Evolutionary conservation across 1,284 basidiomycete genomes (phyloP).

Genomic region (Singerocomus inundabilis): DNA sequence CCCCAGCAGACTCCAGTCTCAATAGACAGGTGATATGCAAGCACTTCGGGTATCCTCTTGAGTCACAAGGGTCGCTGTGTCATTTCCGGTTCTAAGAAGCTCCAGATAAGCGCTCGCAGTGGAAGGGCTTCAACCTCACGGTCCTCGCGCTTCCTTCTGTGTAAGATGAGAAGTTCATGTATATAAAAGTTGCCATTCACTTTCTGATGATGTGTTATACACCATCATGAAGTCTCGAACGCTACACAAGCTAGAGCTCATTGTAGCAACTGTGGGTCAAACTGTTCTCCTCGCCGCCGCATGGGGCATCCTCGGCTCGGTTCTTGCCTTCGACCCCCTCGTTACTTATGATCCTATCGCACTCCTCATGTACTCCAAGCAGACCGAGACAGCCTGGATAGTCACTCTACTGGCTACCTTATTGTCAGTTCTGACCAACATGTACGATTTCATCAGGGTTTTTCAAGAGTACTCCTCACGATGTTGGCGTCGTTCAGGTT

Average conservation of each 20-base stretch:
- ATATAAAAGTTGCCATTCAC: background rate
- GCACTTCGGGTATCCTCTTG: too few relatives aligned
- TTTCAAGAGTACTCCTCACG: background rate
- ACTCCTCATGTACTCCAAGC: background rate
- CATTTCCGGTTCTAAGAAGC: too few relatives aligned
- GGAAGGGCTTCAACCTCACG: too few relatives aligned
- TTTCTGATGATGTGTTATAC: background rate
- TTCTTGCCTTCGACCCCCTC: slow-evolving; percentile 3
- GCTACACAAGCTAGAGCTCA: background rate
- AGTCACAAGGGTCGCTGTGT: too few relatives aligned
- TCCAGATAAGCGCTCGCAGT: too few relatives aligned
- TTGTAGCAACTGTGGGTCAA: background rate
- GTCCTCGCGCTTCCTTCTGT: too few relatives aligned
- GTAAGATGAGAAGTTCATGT: too few relatives aligned
- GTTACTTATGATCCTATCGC: slow-evolving; percentile 2
- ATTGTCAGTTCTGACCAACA: slow-evolving; percentile 5
- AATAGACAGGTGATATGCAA: too few relatives aligned
- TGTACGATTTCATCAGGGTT: background rate
- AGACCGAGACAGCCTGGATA: slow-evolving; percentile 7
- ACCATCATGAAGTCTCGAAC: background rate
- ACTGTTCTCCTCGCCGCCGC: slow-evolving; percentile 9
- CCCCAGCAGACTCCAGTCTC: too few relatives aligned
- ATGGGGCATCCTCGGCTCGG: slow-evolving; percentile 11
- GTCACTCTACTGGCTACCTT: slow-evolving; percentile 13
- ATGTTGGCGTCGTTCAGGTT: background rate